Conservation (phyloP, 306 rosid species). For the Sicyos edulis region DNA sequence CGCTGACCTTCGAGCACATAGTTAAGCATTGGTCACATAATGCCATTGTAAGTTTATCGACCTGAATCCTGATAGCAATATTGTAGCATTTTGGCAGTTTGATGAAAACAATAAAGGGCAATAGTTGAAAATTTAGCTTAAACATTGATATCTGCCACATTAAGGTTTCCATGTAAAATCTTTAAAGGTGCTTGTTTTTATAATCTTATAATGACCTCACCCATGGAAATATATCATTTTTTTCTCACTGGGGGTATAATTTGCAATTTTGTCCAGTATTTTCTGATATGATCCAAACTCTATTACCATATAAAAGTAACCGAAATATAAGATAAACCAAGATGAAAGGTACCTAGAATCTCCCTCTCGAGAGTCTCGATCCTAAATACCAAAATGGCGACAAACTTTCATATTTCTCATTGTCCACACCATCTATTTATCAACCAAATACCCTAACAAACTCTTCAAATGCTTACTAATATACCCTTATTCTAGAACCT, state of each 20-base stretch:
- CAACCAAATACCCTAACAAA: too few species aligned
- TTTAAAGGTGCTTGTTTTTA: background rate
- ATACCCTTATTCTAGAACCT: too few species aligned
- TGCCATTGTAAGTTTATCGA: constrained; percentile 8
- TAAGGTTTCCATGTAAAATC: background rate
- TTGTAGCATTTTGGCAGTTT: background rate
- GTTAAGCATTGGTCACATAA: constrained; percentile 7
- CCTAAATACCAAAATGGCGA: too few species aligned
- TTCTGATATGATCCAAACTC: too few species aligned
- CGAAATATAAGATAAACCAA: too few species aligned
- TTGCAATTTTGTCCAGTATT: background rate
- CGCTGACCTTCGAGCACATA: background rate
- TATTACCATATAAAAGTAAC: too few species aligned
- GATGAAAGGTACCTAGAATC: too few species aligned
- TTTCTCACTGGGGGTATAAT: background rate
- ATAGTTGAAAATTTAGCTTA: background rate
- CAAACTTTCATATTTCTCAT: too few species aligned
- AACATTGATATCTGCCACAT: background rate
- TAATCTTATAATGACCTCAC: background rate
- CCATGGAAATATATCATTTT: background rate
- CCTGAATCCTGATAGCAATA: background rate
- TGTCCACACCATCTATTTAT: too few species aligned
- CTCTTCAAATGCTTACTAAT: too few species aligned
- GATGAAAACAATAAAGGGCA: background rate
- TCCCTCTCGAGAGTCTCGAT: too few species aligned